Evolutionary conservation across 176 grass and related monocot species (phyloP), one percentile per base, ranked within the genome.

Genomic region (Aegilops tauschii): DNA sequence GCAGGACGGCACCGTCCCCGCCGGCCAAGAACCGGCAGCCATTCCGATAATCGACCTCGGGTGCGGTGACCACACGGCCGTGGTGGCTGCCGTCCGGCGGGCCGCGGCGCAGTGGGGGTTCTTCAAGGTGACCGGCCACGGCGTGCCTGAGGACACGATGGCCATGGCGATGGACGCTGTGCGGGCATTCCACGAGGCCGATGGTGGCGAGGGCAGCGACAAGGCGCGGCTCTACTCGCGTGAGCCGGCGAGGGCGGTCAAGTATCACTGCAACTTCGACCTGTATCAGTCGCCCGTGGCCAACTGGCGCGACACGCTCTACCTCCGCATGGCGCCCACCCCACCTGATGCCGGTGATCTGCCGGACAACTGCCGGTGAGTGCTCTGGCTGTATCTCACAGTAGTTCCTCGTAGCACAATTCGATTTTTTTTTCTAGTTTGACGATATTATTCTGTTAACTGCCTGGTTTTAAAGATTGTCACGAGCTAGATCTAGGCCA

Each of bases 261-360:
- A 84, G 85, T 92, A 95, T 56, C 31, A 86, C 56, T 92, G 90
- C 85, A 92, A 92, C 84, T 92, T 94, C 75, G 90, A 92, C 58
- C 65, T 94, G 14, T 94, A 89, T 56, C 44, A 85, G 77, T 85
- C 87, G 9, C 8, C 32, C 5, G 90, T 92, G 42, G 77, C 85
- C n/a, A 94, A 89, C 80, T 94, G 92, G 92, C 78, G 84, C n/a
- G 92, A 94, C 64, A 86, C 93, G 16, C 91, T 95, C 79, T 90
- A 86, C 84, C 64, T 87, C 63, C 85, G 86, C 80, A 79, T 92
- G 74, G 88, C 80, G 3, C 93, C 93, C 12, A 86, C 90, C 21
- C 90, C 93, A 1, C 88, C 88, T 1, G 6, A 28, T 4, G 36
- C 74, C 56, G 40, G 49, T 5, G 90, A 92, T 4, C 12, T 95